Conservation (phyloP, 495 filamentous ascomycete species). For the Parathielavia hyrcaniae region DNA sequence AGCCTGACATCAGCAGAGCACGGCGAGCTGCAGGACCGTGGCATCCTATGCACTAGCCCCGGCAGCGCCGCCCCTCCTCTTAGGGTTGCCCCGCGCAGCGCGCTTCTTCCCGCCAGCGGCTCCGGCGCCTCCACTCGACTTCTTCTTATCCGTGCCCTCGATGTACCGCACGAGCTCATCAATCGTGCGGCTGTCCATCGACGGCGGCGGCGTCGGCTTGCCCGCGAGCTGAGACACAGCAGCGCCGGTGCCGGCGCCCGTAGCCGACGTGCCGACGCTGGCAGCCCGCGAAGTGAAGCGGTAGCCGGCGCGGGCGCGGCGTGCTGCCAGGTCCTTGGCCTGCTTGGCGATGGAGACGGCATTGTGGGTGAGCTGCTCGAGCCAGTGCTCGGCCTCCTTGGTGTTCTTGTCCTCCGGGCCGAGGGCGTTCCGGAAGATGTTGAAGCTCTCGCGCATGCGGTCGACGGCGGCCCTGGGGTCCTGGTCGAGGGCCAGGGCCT, state of each 20-base stretch:
- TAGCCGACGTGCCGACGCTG: slow-evolving; percentile 37
- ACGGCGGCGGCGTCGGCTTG: slow-evolving; percentile 33
- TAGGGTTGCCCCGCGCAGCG: slow-evolving; percentile 60
- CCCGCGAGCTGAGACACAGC: slow-evolving; percentile 21
- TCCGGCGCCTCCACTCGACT: slow-evolving; percentile 50
- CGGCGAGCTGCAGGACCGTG: too few relatives aligned
- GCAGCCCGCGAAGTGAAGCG: slow-evolving; percentile 45
- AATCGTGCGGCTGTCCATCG: slow-evolving; percentile 21
- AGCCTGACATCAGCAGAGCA: too few relatives aligned
- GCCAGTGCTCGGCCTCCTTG: slow-evolving; percentile 87
- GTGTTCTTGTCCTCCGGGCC: slow-evolving; percentile 90
- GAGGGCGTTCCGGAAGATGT: slow-evolving; percentile 80
- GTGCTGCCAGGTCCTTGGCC: slow-evolving; percentile 73
- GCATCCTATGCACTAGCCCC: not conserved
- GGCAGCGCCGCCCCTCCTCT: slow-evolving; percentile 47
- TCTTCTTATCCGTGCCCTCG: slow-evolving; percentile 25
- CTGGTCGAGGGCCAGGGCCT: slow-evolving; percentile 86
- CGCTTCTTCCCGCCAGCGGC: slow-evolving; percentile 70
- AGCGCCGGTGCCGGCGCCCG: slow-evolving; percentile 22
- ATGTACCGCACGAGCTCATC: slow-evolving; percentile 26
- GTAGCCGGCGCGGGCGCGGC: slow-evolving; percentile 53
- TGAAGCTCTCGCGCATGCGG: slow-evolving; percentile 91
- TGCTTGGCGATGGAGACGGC: slow-evolving; percentile 91
- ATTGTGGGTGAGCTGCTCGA: slow-evolving; percentile 91
- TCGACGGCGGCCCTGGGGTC: slow-evolving; percentile 83